Base-by-base conservation (phyloP, 805 yeast genomes). In the Spathaspora gorwiae region DNA sequence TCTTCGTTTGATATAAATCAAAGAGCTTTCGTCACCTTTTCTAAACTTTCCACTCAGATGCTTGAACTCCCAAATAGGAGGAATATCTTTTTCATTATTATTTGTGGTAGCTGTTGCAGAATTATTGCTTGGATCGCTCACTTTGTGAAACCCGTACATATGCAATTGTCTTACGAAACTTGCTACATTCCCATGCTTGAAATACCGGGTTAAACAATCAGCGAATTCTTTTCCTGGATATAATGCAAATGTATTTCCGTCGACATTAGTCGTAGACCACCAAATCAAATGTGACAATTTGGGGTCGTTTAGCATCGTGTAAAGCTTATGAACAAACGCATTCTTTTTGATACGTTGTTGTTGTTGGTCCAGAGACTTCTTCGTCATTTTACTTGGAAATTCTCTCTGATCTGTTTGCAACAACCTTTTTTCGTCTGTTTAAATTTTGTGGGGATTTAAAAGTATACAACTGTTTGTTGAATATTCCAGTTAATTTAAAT, bases 61-160 rank as follows among this genome's bases (percentile, higher is more conserved):
- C 48, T 78, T 74, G 60, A 79, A 79, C 54, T 78, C 83, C 83
- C 83, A 79, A 5, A 78, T 64, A 8, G 73, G 68, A 6, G 64
- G 54, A 27, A 47, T 30, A 35, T 59, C 64, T 37, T 56, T 56
- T 32, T 48, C 50, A 5, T 39, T 37, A 12, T 30, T 33, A 11
- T 31, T 35, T 27, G 31, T 38, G 13, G 14, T 33, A 7, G 37
- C 35, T n/a, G 14, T 42, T 7, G 43, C 10, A n/a, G 36, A 47
- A 15, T 43, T 46, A 26, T 42, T 47, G 33, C 43, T 47, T 13
- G 71, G 72, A 48, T 78, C 81, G 49, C 68, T 78, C 7, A 86
- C 83, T 66, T 90, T 90, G 64, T 90, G 97, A 69, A 90, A 90
- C 1, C 97, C 97, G 62, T 90, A 90, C 97, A 90, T 92, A 70